Evolutionary conservation across 768 basidiomycete genomes (phyloP).

Genomic region (Peribolospora kevripleyi): DNA sequence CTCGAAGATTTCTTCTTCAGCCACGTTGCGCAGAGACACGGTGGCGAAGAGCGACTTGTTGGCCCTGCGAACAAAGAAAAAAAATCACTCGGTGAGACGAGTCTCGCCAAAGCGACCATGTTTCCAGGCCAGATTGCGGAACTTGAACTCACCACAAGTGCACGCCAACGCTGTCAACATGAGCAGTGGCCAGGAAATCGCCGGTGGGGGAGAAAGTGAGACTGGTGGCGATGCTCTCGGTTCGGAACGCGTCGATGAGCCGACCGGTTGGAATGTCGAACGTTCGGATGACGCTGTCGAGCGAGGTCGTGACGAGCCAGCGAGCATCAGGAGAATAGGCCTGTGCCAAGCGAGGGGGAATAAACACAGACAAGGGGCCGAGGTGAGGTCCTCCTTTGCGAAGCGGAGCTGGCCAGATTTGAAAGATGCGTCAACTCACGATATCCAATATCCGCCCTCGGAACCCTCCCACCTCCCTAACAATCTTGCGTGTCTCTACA

Average conservation of each 20-base stretch:
- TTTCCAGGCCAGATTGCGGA: too few species aligned
- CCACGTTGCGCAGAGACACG: background rate
- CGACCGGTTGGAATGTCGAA: slow-evolving; percentile 86
- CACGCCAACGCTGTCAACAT: slow-evolving; percentile 80
- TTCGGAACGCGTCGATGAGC: slow-evolving; percentile 76
- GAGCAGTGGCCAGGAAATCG: slow-evolving; percentile 84
- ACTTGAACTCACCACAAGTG: slow-evolving; percentile 50
- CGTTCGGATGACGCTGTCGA: slow-evolving; percentile 79
- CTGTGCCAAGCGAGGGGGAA: slow-evolving; percentile 22
- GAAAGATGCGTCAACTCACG: slow-evolving; percentile 25
- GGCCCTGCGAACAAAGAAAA: background rate
- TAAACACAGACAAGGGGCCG: background rate
- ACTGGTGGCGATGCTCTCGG: slow-evolving; percentile 64
- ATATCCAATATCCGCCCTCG: slow-evolving; percentile 67
- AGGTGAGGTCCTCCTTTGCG: background rate
- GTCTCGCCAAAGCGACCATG: too few species aligned
- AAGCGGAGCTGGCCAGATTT: background rate
- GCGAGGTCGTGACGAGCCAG: slow-evolving; percentile 68
- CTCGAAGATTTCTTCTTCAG: background rate
- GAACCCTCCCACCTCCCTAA: slow-evolving; percentile 70
- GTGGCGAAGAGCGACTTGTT: background rate
- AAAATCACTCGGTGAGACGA: too few species aligned
- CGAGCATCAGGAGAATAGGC: slow-evolving; percentile 85
- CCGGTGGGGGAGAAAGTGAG: slow-evolving; percentile 80
- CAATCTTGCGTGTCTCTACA: slow-evolving; percentile 63